Conservation (phyloP, 2,329 filamentous ascomycete species). For the Hymenoscyphus scutula region DNA sequence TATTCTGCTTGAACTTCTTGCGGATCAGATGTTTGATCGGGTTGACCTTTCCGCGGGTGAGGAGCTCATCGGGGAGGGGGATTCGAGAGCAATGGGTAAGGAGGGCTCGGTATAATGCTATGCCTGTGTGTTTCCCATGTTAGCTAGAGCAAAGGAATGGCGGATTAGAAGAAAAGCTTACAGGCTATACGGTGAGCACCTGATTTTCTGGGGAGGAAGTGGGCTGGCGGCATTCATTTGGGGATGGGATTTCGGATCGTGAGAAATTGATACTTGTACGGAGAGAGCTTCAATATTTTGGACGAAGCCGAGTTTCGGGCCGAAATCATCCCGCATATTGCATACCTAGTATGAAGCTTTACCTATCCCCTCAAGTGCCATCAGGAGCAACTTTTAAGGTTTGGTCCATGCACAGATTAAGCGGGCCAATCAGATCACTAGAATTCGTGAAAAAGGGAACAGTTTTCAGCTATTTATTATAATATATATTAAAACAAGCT, state of each 20-base stretch:
- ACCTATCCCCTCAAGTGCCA: too few species aligned
- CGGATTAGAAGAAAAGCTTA: constrained; percentile 33
- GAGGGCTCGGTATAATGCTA: constrained; percentile 71
- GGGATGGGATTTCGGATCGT: background rate
- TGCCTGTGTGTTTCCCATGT: constrained; percentile 43
- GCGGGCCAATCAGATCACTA: too few species aligned
- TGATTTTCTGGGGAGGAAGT: constrained; percentile 44
- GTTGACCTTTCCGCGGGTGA: constrained; percentile 31
- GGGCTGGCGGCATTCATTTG: constrained; percentile 44
- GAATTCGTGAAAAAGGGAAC: too few species aligned
- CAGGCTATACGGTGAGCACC: constrained; percentile 52
- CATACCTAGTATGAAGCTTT: too few species aligned
- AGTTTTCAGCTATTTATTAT: too few species aligned
- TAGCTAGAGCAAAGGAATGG: background rate
- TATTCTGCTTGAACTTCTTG: constrained; percentile 61
- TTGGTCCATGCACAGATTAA: too few species aligned
- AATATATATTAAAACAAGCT: too few species aligned
- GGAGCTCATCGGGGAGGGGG: constrained; percentile 49
- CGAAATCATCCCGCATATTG: background rate
- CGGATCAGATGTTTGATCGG: constrained; percentile 58
- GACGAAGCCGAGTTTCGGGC: background rate
- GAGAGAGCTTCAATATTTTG: background rate
- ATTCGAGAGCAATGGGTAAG: constrained; percentile 55
- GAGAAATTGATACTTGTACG: background rate
- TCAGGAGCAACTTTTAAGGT: too few species aligned